Percentiles rank a stretch among this genome's conserved stretches.
These are phyloP conservation scores for Carpinus viminea DNA, from an alignment of 306 rosid species.

Conservation along the genomic window DNA sequence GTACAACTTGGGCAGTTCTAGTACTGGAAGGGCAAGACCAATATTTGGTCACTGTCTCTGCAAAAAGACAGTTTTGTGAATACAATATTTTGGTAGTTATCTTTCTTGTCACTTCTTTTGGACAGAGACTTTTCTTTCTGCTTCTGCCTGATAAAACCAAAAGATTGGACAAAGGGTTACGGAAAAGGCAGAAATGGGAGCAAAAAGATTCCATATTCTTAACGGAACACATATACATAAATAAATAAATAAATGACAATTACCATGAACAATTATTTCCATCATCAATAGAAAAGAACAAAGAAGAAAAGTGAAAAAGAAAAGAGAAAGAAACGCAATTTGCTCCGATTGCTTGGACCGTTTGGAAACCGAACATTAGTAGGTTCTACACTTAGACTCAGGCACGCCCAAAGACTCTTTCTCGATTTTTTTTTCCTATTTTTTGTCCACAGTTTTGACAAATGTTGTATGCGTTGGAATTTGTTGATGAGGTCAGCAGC, in stretches of 20 bases:
- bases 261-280: background rate
- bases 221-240: background rate
- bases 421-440: background rate
- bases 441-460: background rate
- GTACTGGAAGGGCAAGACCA: background rate
- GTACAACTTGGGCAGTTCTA: background rate
- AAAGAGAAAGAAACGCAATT: background rate
- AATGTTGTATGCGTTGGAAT: background rate
- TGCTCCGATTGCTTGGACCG: background rate
- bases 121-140: background rate
- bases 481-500: background rate
- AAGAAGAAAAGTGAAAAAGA: background rate
- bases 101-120: background rate
- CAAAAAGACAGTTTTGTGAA: too few species aligned
- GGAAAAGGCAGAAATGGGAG: background rate
- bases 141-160: background rate
- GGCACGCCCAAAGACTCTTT: background rate
- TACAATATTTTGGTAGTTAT: background rate
- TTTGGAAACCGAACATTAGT: constrained; percentile 6
- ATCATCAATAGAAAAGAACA: background rate
- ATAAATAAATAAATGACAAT: background rate
- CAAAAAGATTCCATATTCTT: background rate
- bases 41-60: background rate
- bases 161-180: background rate
- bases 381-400: background rate